A percentile compares a stretch with the other conserved stretches of the same genome.
phyloP scores from a whole-genome alignment of 192 early-diverging fungal genomes.

The Bifiguratus adelaidae region DNA sequence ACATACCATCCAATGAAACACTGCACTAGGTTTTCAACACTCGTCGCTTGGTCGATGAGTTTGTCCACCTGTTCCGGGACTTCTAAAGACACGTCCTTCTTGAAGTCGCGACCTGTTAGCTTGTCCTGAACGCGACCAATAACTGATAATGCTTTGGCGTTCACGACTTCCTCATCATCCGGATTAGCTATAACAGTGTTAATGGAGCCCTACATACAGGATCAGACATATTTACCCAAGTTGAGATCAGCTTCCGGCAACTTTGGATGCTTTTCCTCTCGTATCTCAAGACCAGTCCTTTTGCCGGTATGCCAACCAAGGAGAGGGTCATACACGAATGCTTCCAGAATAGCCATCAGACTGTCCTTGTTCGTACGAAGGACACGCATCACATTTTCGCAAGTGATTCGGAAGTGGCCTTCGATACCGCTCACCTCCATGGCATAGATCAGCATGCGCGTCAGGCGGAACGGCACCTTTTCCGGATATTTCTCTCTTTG shows the following conservation, averaged over 20 bases:
- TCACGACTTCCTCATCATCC: slow-evolving; percentile 39
- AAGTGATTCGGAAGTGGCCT: slow-evolving; percentile 92
- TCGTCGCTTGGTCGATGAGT: slow-evolving; percentile 82
- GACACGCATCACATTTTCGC: slow-evolving; percentile 93
- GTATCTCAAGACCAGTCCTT: too few relatives aligned
- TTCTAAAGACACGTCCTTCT: slow-evolving; percentile 63
- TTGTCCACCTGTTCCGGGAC: slow-evolving; percentile 80
- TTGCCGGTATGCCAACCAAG: slow-evolving; percentile 87
- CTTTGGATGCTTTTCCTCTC: too few relatives aligned
- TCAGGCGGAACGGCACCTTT: slow-evolving; percentile 96
- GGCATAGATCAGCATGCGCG: slow-evolving; percentile 93
- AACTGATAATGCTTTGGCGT: slow-evolving; percentile 71
- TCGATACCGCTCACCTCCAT: slow-evolving; percentile 98
- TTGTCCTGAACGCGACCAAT: slow-evolving; percentile 90
- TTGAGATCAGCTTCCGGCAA: slow-evolving; percentile 16
- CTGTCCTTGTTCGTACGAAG: slow-evolving; percentile 90
- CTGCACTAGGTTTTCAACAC: slow-evolving; percentile 82
- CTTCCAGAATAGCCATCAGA: slow-evolving; percentile 96
- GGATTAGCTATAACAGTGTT: slow-evolving; percentile 36
- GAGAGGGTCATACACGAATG: slow-evolving; percentile 95
- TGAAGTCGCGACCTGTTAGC: slow-evolving; percentile 89
- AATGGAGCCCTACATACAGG: neutral
- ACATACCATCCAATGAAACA: slow-evolving; percentile 54
- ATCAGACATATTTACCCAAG: neutral
- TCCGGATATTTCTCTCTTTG: slow-evolving; percentile 96